A percentile compares a stretch with the other conserved stretches of the same genome.
Conservation (phyloP, 495 filamentous ascomycete genomes). For the Delitschia confertaspora region DNA sequence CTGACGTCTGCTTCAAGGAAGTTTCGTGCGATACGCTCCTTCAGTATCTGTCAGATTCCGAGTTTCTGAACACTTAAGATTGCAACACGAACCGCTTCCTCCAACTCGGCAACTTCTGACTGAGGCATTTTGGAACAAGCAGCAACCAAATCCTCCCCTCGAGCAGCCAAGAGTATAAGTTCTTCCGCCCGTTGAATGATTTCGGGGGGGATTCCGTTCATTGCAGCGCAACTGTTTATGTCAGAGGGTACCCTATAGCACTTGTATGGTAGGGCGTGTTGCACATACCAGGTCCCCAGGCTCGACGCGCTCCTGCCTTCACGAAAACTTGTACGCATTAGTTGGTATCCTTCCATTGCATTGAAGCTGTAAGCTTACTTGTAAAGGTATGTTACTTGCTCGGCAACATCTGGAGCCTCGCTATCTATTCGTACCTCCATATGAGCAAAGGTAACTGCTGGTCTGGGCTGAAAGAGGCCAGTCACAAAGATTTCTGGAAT, state of each 20-base stretch:
- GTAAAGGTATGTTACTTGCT: conserved; percentile 85
- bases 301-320: conserved; percentile 68
- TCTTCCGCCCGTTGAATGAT: conserved; percentile 71
- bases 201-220: conserved; percentile 67
- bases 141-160: conserved; percentile 66
- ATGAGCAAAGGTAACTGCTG: conserved; percentile 60
- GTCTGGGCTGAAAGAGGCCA: conserved; percentile 51
- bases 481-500: conserved; percentile 68
- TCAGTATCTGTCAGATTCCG: background rate
- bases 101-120: conserved; percentile 51
- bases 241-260: no score
- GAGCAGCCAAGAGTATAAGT: conserved; percentile 57
- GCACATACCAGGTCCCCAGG: conserved; percentile 59
- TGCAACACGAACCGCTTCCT: conserved; percentile 45
- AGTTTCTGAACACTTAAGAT: conserved; percentile 7
- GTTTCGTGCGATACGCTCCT: conserved; percentile 27
- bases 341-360: background rate
- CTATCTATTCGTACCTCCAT: conserved; percentile 78
- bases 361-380: conserved; percentile 39
- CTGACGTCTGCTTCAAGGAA: conserved; percentile 19
- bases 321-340: conserved; percentile 35
- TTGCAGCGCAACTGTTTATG: conserved; percentile 55
- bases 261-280: background rate
- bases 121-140: conserved; percentile 56
- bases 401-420: conserved; percentile 47